phyloP scores from a whole-genome alignment of 2,329 filamentous ascomycete genomes.

The Xylariaceae sp. region DNA sequence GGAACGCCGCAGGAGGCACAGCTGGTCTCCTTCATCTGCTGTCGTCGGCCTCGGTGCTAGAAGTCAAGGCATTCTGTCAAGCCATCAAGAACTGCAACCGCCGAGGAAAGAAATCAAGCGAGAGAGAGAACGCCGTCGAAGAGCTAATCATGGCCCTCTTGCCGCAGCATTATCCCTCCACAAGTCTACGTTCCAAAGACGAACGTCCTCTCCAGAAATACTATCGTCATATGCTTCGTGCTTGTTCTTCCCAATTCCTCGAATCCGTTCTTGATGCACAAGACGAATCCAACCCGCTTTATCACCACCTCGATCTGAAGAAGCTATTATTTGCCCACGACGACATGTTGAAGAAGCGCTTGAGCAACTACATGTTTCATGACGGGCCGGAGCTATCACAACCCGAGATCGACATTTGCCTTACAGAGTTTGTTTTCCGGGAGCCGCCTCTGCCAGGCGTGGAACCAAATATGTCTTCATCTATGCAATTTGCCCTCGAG shows the following conservation, averaged over 20 bases:
- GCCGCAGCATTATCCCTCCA: conserved; percentile 14
- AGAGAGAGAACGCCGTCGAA: conserved; percentile 9
- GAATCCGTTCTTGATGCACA: conserved; percentile 9
- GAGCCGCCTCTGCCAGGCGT: conserved; percentile 6
- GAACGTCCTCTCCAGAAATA: conserved; percentile 13
- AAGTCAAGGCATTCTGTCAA: conserved; percentile 11
- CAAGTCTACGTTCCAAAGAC: conserved; percentile 6
- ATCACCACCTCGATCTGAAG: conserved; percentile 4
- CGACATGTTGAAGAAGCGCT: conserved; percentile 11
- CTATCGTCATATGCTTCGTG: conserved; percentile 12
- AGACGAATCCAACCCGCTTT: conserved; percentile 13
- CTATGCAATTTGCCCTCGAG: conserved; percentile 15
- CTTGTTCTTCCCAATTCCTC: conserved; percentile 14
- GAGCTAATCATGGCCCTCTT: conserved; percentile 14
- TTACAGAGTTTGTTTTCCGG: conserved; percentile 8
- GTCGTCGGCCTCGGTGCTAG: conserved; percentile 9
- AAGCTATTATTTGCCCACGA: conserved; percentile 9
- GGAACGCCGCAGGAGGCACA: conserved; percentile 13
- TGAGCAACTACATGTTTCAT: conserved; percentile 10
- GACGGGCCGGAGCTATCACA: conserved; percentile 8
- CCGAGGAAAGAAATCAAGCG: conserved; percentile 9
- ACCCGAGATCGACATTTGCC: conserved; percentile 7
- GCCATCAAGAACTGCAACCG: conserved; percentile 8
- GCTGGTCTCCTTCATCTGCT: conserved; percentile 12
- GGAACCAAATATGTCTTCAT: conserved; percentile 10